Conservation (phyloP, 2,329 filamentous ascomycete species). For the Elsinoe perseae region DNA sequence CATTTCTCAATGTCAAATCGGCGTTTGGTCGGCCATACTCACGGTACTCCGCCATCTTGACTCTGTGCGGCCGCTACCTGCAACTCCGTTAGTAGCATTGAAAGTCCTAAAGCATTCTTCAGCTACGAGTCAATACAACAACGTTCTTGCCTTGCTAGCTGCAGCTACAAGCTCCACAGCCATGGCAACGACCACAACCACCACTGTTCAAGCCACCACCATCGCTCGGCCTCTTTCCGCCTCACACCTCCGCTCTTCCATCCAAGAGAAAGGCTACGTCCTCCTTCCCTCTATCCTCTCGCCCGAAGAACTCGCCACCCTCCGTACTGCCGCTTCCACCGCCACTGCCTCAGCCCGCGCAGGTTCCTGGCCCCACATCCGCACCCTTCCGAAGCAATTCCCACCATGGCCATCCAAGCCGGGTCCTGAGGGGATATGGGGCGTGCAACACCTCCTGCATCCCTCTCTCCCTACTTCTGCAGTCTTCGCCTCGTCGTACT, state of each 20-base stretch:
- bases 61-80: background rate
- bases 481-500: conserved; percentile 63
- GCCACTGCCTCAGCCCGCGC: conserved; percentile 55
- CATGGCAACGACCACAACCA: background rate
- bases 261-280: conserved; percentile 68
- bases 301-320: conserved; percentile 46
- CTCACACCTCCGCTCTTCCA: conserved; percentile 40
- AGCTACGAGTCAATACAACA: background rate
- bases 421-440: conserved; percentile 67
- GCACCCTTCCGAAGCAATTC: conserved; percentile 83
- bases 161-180: too few relatives aligned
- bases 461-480: conserved; percentile 57
- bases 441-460: conserved; percentile 77
- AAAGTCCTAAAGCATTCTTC: background rate
- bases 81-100: background rate
- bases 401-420: conserved; percentile 63
- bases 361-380: conserved; percentile 74
- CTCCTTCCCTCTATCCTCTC: conserved; percentile 59
- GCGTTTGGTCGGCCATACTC: background rate
- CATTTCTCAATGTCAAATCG: too few relatives aligned
- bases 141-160: too few relatives aligned
- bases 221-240: conserved; percentile 19
- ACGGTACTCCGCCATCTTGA: background rate
- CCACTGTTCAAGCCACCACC: background rate
- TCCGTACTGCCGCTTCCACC: conserved; percentile 53